phyloP scores from a whole-genome alignment of 2,329 filamentous ascomycete species.

The Plectosphaerella plurivora region DNA sequence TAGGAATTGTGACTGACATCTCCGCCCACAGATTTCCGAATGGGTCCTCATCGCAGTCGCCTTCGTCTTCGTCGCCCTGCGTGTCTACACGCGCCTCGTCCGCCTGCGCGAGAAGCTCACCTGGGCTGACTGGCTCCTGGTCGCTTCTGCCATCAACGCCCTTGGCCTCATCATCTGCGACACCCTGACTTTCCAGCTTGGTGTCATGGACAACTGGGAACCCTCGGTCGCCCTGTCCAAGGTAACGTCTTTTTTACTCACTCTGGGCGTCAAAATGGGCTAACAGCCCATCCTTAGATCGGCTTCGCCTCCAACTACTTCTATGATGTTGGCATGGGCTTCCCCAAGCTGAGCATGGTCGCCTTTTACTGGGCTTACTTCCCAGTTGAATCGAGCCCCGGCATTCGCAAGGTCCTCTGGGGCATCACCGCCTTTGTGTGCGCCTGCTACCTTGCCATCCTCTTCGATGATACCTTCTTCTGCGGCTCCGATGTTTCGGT shows the following conservation, averaged over 20 bases:
- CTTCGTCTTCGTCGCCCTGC: slow-evolving; percentile 21
- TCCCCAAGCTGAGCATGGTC: slow-evolving; percentile 29
- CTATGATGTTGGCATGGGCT: slow-evolving; percentile 29
- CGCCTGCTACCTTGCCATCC: slow-evolving; percentile 22
- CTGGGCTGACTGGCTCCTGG: slow-evolving; percentile 21
- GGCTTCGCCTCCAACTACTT: slow-evolving; percentile 30
- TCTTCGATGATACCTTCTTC: slow-evolving; percentile 28
- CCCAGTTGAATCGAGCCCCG: slow-evolving; percentile 15
- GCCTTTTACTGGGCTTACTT: slow-evolving; percentile 31
- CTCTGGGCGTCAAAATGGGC: too few relatives aligned
- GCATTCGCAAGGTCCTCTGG: slow-evolving; percentile 22
- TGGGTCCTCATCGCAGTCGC: slow-evolving; percentile 22
- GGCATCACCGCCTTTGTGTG: slow-evolving; percentile 25
- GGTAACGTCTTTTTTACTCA: slow-evolving; percentile 7
- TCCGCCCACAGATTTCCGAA: slow-evolving; percentile 21
- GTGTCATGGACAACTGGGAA: slow-evolving; percentile 22
- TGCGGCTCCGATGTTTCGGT: slow-evolving; percentile 26
- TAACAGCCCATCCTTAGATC: slow-evolving; percentile 15
- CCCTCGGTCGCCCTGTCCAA: slow-evolving; percentile 25
- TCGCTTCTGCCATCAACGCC: slow-evolving; percentile 22
- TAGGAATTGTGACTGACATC: not conserved
- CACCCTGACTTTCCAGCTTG: slow-evolving; percentile 24
- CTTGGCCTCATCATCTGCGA: slow-evolving; percentile 28
- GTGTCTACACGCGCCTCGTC: slow-evolving; percentile 26
- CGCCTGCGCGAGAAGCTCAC: slow-evolving; percentile 21